Conservation (phyloP, 139 green algal species). For the Penium margaritaceum region DNA sequence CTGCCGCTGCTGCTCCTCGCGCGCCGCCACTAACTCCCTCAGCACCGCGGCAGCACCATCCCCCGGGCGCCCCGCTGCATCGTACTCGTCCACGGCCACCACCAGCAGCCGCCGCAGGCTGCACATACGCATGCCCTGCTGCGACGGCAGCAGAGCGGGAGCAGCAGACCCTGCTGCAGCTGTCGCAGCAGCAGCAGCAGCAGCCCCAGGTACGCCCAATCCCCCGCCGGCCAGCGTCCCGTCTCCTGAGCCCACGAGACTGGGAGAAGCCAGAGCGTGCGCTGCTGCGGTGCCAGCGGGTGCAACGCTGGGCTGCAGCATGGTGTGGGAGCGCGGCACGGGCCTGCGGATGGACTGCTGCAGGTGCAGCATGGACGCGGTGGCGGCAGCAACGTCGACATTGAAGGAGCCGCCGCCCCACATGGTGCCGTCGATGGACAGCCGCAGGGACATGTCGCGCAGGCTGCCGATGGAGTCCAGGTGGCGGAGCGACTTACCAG, state of each 20-base stretch:
- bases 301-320: background rate
- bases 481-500: background rate
- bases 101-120: constrained; percentile 23
- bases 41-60: too few species aligned
- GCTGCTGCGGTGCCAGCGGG: background rate
- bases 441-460: constrained; percentile 13
- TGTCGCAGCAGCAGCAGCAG: constrained; percentile 27
- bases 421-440: constrained; percentile 23
- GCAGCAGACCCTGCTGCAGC: constrained; percentile 23
- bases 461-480: constrained; percentile 19
- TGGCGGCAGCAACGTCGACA: background rate
- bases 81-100: constrained; percentile 32
- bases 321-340: too few species aligned
- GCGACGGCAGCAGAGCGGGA: background rate
- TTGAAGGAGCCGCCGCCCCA: constrained; percentile 9
- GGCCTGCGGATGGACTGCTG: too few species aligned
- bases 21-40: too few species aligned
- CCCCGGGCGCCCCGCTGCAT: constrained; percentile 15
- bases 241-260: background rate
- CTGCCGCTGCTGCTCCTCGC: too few species aligned
- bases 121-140: constrained; percentile 11
- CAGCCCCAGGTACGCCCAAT: constrained; percentile 3
- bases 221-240: background rate
- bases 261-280: background rate
- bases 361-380: too few species aligned